phyloP scores from a whole-genome alignment of 805 yeast genomes.

The Starmera dryadoides region DNA sequence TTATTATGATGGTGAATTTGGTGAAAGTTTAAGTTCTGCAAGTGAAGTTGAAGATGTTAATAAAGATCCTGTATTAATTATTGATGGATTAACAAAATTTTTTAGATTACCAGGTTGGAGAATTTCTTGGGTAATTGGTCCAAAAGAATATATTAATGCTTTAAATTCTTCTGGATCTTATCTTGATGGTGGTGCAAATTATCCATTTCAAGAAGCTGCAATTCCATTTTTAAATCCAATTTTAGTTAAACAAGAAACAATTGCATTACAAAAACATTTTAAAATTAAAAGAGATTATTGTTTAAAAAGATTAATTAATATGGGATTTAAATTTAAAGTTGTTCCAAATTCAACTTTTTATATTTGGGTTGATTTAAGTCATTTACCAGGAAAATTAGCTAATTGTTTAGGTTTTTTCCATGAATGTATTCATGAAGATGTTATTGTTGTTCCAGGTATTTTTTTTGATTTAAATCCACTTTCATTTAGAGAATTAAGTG shows the following conservation, averaged over 20 bases:
- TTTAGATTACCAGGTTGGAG: slow-evolving; percentile 62
- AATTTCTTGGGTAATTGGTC: slow-evolving; percentile 57
- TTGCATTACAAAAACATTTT: slow-evolving; percentile 51
- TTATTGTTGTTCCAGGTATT: slow-evolving; percentile 56
- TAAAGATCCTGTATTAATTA: slow-evolving; percentile 49
- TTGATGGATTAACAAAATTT: slow-evolving; percentile 55
- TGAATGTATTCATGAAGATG: slow-evolving; percentile 52
- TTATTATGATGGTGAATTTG: slow-evolving; percentile 47
- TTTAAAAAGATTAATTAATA: slow-evolving; percentile 35
- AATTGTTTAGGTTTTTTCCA: slow-evolving; percentile 58
- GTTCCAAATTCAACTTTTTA: slow-evolving; percentile 54
- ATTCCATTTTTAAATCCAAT: slow-evolving; percentile 45
- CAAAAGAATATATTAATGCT: slow-evolving; percentile 49
- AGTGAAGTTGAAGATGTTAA: slow-evolving; percentile 46
- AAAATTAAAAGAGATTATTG: slow-evolving; percentile 51
- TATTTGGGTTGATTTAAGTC: slow-evolving; percentile 49
- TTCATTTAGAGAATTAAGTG: slow-evolving; percentile 38
- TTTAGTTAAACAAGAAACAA: slow-evolving; percentile 43
- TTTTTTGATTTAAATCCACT: slow-evolving; percentile 54
- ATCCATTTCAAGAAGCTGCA: slow-evolving; percentile 57
- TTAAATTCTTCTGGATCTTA: slow-evolving; percentile 53
- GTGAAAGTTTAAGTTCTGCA: slow-evolving; percentile 44
- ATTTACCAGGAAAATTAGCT: slow-evolving; percentile 46
- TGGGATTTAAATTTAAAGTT: slow-evolving; percentile 47
- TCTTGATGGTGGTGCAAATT: slow-evolving; percentile 54